These are phyloP conservation scores for Cladorrhinum sp. DNA, from an alignment of 2,329 filamentous ascomycete species.

Conservation along the genomic window DNA sequence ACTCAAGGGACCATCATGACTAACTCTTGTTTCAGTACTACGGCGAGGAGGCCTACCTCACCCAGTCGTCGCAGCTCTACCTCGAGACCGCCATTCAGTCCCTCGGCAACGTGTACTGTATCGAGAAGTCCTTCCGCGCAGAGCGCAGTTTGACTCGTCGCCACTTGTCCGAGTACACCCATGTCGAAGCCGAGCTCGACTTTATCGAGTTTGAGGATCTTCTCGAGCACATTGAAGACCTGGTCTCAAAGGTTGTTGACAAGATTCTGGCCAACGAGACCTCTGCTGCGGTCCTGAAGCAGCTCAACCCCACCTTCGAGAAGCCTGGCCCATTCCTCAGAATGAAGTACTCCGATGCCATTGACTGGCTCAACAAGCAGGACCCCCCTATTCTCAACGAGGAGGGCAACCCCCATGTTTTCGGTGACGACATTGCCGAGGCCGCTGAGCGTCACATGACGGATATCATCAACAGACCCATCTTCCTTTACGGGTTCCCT, in stretches of 20 bases:
- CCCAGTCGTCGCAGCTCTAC: slow-evolving; percentile 95
- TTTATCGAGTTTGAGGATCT: slow-evolving; percentile 92
- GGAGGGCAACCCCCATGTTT: slow-evolving; percentile 82
- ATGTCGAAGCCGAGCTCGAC: slow-evolving; percentile 94
- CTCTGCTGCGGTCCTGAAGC: slow-evolving; percentile 70
- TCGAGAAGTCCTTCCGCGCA: slow-evolving; percentile 97
- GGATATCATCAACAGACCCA: slow-evolving; percentile 90
- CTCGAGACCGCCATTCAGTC: slow-evolving; percentile 91
- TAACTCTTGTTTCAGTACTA: slow-evolving; percentile 29
- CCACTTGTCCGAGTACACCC: slow-evolving; percentile 93
- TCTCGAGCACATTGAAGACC: slow-evolving; percentile 77
- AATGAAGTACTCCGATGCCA: slow-evolving; percentile 93
- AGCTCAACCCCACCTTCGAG: slow-evolving; percentile 88
- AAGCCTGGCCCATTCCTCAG: slow-evolving; percentile 84
- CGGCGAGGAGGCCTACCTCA: slow-evolving; percentile 82
- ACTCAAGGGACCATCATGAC: no score
- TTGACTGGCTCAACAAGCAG: slow-evolving; percentile 88
- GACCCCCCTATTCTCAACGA: slow-evolving; percentile 81
- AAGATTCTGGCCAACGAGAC: slow-evolving; percentile 69
- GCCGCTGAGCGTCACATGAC: slow-evolving; percentile 97
- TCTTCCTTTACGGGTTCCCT: slow-evolving; percentile 96
- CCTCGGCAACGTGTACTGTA: slow-evolving; percentile 93
- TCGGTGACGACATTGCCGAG: slow-evolving; percentile 97
- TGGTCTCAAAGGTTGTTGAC: slow-evolving; percentile 84
- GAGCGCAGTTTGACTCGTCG: slow-evolving; percentile 94